These are phyloP conservation scores for Ziziphus jujuba DNA, from an alignment of 306 rosid genomes.

Conservation along the genomic window DNA sequence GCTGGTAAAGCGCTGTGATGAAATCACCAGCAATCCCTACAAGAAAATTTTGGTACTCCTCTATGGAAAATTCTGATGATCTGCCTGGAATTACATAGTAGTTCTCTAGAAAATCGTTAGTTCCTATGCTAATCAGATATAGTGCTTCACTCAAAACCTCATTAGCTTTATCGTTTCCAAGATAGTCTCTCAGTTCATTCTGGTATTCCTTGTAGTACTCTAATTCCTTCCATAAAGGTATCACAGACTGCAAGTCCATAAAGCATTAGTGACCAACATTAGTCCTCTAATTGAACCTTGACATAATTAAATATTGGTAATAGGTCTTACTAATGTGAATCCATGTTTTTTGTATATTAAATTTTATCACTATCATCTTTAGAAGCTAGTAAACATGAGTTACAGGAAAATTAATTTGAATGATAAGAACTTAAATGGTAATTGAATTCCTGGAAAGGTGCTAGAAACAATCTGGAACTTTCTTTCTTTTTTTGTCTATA, in stretches of 20 bases:
- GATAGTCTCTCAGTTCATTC: constrained; percentile 35
- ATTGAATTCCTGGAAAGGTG: not conserved
- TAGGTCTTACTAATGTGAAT: not conserved
- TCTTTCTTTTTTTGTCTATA: not conserved
- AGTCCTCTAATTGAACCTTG: not conserved
- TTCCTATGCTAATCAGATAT: constrained; percentile 51
- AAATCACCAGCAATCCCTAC: constrained; percentile 37
- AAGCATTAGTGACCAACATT: not conserved
- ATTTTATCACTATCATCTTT: not conserved
- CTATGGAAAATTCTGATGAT: constrained; percentile 39
- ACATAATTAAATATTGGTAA: not conserved
- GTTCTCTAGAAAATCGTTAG: constrained; percentile 65
- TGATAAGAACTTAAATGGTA: not conserved
- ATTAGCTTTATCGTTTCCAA: constrained; percentile 44
- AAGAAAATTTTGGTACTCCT: constrained; percentile 46
- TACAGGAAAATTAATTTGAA: not conserved
- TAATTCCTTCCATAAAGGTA: constrained; percentile 60
- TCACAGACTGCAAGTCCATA: constrained; percentile 45
- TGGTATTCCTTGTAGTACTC: constrained; percentile 56
- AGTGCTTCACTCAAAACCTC: constrained; percentile 42
- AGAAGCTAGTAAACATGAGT: not conserved
- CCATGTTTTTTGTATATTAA: no score
- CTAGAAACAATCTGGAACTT: not conserved
- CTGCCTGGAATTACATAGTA: constrained; percentile 37
- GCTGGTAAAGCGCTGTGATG: constrained; percentile 29